Base-by-base conservation (phyloP, 202 grass and related monocot genomes). In the Setaria italica region DNA sequence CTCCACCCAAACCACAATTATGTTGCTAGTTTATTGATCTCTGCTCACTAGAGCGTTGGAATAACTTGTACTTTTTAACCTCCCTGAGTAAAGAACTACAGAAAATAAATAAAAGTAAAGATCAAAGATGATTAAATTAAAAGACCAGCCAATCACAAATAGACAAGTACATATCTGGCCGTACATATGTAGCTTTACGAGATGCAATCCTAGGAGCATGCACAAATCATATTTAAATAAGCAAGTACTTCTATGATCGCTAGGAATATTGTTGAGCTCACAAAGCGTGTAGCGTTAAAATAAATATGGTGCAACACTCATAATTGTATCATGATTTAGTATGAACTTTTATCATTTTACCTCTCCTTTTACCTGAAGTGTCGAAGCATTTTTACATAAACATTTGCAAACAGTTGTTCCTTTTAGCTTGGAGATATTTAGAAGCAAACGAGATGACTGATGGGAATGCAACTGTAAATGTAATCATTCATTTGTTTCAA, bases 181-280 rank as follows among this genome's bases (percentile, higher is more conserved):
- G 78, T 85, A 85, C 82, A 67, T 67, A 50, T 82, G 77, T 72
- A 88, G 71, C 48, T 85, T 90, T 84, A 84, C 85, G 20, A 90
- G 81, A 80, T 87, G 63, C 76, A 87, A 70, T 65, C 89, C 81
- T 85, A 41, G 81, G 64, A 88, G 74, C 55, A 84, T 70, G 80
- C 80, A 87, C 25, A 66, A 11, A 51, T 37, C 16, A 65, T 81
- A 72, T 88, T 85, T 85, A 88, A 85, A 71, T 67, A 53, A 30
- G 80, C 80, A 84, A 81, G 81, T 80, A 56, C 64, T 71, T 76
- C 21, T 79, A 34, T 62, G 75, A 75, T 87, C 56, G 70, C 63
- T 63, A 81, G 76, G 70, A 81, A 87, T 78, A 72, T 55, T 77
- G 62, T 35, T 58, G 68, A 72, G 85, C 70, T 87, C 85, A 80